These are phyloP conservation scores for Penicillium sp. DNA, from an alignment of 2,329 filamentous ascomycete genomes.

Conservation along the genomic window DNA sequence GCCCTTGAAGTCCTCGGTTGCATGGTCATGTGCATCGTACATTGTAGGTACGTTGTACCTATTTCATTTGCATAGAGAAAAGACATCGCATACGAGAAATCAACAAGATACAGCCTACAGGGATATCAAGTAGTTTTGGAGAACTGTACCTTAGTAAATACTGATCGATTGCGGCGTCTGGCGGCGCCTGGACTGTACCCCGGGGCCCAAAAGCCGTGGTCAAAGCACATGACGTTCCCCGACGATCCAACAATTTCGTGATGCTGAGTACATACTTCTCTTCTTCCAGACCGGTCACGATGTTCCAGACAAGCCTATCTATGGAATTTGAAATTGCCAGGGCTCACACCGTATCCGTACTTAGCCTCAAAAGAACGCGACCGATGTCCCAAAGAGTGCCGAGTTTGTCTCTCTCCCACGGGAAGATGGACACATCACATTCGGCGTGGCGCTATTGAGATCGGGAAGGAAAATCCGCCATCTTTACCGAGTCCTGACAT, in stretches of 20 bases:
- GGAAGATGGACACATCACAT: constrained; percentile 21
- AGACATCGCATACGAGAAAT: background rate
- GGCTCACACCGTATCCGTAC: background rate
- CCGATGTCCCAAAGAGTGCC: background rate
- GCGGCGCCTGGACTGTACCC: background rate
- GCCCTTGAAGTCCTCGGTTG: background rate
- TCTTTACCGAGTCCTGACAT: background rate
- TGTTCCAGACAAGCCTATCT: background rate
- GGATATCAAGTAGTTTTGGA: background rate
- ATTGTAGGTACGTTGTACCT: background rate
- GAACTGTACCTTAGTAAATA: background rate
- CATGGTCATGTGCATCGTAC: constrained; percentile 1
- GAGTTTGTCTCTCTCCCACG: constrained; percentile 2
- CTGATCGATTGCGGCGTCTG: background rate
- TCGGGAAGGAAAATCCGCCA: constrained; percentile 7
- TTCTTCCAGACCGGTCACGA: constrained; percentile 1
- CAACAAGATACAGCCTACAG: background rate
- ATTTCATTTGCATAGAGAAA: background rate
- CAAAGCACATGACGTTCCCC: background rate
- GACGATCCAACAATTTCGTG: background rate
- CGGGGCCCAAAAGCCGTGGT: background rate
- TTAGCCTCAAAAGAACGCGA: background rate
- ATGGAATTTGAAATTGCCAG: background rate
- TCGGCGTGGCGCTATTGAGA: constrained; percentile 10
- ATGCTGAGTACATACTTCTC: background rate